These are phyloP conservation scores for Litsea cubeba DNA, from an alignment of 164 flowering plant genomes.

Conservation along the genomic window DNA sequence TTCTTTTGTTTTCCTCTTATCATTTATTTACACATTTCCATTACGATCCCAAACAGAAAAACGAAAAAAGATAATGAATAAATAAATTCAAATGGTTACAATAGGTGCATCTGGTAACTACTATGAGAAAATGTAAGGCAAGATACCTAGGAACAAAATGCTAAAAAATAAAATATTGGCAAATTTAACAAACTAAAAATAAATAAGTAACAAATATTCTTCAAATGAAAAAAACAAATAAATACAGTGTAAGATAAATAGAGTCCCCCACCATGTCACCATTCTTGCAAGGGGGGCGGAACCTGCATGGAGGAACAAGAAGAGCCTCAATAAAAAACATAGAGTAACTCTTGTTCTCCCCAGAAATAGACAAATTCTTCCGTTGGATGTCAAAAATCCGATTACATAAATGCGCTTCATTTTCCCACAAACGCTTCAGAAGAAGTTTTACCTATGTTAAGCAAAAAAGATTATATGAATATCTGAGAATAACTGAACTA, in stretches of 20 bases:
- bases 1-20: no score
- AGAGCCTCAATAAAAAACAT: slow-evolving; percentile 80
- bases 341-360: slow-evolving; percentile 29
- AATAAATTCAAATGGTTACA: background rate
- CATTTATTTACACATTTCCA: no score
- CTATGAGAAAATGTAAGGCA: background rate
- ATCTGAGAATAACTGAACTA: background rate
- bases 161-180: background rate
- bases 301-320: slow-evolving; percentile 90
- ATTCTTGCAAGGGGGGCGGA: slow-evolving; percentile 73
- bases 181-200: background rate
- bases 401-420: slow-evolving; percentile 59
- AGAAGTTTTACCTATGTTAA: slow-evolving; percentile 49
- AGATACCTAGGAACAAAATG: background rate
- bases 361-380: slow-evolving; percentile 18
- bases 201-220: no score
- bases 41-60: no score
- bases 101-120: background rate
- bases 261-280: slow-evolving; percentile 61
- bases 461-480: background rate
- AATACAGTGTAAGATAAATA: background rate
- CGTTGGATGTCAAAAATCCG: slow-evolving; percentile 63
- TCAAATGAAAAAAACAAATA: background rate
- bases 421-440: slow-evolving; percentile 63
- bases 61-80: no score